Percentiles rank a stretch among this genome's conserved stretches.
These are phyloP conservation scores for Salix brachista DNA, from an alignment of 345 rosid genomes.

Conservation along the genomic window DNA sequence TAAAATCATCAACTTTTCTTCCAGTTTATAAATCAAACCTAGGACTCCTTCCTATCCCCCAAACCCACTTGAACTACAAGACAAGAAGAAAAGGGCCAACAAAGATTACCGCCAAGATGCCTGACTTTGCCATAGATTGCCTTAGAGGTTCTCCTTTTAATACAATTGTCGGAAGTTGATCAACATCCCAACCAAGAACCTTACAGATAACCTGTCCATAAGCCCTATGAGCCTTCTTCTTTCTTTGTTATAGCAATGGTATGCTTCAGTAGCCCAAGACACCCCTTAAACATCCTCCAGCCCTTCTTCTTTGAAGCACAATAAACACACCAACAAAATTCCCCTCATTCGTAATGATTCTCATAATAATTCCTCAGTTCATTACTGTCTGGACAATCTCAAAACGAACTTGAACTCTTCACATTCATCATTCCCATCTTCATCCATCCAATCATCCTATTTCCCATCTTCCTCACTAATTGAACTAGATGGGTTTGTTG, in stretches of 20 bases:
- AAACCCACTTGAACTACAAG: neutral
- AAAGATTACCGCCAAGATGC: neutral
- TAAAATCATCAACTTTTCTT: neutral
- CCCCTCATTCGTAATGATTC: slow-evolving; percentile 46
- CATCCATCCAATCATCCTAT: slow-evolving; percentile 25
- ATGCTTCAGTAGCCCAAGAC: slow-evolving; percentile 65
- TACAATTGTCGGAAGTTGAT: slow-evolving; percentile 37
- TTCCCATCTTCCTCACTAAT: slow-evolving; percentile 22
- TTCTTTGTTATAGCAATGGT: slow-evolving; percentile 40
- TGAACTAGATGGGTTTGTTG: slow-evolving; percentile 5
- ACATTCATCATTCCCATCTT: slow-evolving; percentile 22
- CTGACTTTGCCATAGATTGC: slow-evolving; percentile 9
- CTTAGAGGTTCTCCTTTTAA: slow-evolving; percentile 35
- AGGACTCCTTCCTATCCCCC: neutral
- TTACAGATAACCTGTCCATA: slow-evolving; percentile 58
- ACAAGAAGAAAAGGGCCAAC: neutral
- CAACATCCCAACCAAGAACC: slow-evolving; percentile 75
- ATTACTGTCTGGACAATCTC: slow-evolving; percentile 39
- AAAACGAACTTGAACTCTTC: slow-evolving; percentile 44
- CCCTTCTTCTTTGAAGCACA: slow-evolving; percentile 43
- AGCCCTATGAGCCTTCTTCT: slow-evolving; percentile 57
- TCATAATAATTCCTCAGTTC: slow-evolving; percentile 57
- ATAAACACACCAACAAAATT: slow-evolving; percentile 64
- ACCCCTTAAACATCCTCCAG: slow-evolving; percentile 49
- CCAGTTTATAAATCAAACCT: neutral